Evolutionary conservation across 73 alveolate species (phyloP).

Genomic region (Tetrahymena malaccensis): DNA sequence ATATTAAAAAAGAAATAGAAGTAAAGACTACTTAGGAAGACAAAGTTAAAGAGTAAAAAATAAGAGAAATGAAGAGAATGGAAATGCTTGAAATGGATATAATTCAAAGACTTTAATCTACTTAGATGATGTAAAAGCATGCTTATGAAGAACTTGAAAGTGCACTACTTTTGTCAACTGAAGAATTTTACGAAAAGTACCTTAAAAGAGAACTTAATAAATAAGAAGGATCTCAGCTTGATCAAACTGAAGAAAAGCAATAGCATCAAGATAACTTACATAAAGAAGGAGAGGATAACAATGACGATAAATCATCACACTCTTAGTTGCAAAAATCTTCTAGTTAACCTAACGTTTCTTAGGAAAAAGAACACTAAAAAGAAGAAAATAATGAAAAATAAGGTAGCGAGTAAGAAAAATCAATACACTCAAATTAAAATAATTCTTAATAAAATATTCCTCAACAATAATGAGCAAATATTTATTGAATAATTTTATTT

Average conservation of each 20-base stretch:
- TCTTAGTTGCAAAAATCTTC: neutral
- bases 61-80: conserved; percentile 18
- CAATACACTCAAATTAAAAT: neutral
- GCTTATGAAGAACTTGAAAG: conserved; percentile 39
- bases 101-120: conserved; percentile 5
- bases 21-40: neutral
- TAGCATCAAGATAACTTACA: neutral
- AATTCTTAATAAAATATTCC: neutral
- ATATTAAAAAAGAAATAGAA: neutral
- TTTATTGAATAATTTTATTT: too few relatives aligned
- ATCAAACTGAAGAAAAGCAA: neutral
- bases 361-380: neutral
- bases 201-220: neutral
- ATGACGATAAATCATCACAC: neutral
- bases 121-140: conserved; percentile 24
- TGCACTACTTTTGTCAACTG: conserved; percentile 9
- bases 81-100: conserved; percentile 20
- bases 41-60: neutral
- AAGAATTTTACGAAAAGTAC: conserved; percentile 27
- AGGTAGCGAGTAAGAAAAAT: neutral
- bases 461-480: neutral
- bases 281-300: neutral
- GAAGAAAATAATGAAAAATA: neutral
- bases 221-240: neutral
- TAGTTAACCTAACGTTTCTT: neutral